These are phyloP conservation scores for Reutealis trisperma DNA, from an alignment of 345 rosid genomes.

Conservation along the genomic window DNA sequence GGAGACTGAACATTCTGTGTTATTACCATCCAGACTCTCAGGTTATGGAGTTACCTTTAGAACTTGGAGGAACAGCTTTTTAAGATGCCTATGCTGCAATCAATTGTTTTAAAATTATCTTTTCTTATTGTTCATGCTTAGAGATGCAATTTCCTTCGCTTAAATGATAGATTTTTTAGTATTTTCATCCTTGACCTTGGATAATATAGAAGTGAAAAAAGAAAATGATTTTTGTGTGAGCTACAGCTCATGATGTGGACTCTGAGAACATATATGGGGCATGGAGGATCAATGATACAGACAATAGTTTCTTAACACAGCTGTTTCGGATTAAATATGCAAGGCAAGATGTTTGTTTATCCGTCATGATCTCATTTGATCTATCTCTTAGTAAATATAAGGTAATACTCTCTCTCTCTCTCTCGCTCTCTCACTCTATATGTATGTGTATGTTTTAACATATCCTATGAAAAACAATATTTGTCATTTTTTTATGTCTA, in stretches of 20 bases:
- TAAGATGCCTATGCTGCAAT: neutral
- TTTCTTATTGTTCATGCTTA: neutral
- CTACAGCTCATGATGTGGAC: slow-evolving; percentile 64
- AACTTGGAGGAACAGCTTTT: neutral
- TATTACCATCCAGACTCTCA: neutral
- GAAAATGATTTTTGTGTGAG: slow-evolving; percentile 17
- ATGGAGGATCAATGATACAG: slow-evolving; percentile 84
- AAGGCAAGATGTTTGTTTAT: slow-evolving; percentile 83
- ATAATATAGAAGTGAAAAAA: neutral
- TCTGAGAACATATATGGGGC: slow-evolving; percentile 58
- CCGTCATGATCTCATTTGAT: slow-evolving; percentile 74
- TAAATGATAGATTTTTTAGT: neutral
- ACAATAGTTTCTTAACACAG: slow-evolving; percentile 83
- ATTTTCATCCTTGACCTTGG: neutral
- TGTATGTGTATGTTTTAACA: neutral
- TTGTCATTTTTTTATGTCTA: neutral
- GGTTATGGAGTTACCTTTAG: neutral
- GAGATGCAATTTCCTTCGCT: neutral
- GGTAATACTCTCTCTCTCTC: slow-evolving; percentile 39
- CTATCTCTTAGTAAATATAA: slow-evolving; percentile 53
- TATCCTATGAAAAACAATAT: neutral
- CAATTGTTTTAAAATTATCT: neutral
- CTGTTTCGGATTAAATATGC: slow-evolving; percentile 89
- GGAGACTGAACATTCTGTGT: neutral
- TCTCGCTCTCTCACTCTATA: neutral